These are phyloP conservation scores for Choricystis sp. DNA, from an alignment of 139 green algal genomes.

Conservation along the genomic window DNA sequence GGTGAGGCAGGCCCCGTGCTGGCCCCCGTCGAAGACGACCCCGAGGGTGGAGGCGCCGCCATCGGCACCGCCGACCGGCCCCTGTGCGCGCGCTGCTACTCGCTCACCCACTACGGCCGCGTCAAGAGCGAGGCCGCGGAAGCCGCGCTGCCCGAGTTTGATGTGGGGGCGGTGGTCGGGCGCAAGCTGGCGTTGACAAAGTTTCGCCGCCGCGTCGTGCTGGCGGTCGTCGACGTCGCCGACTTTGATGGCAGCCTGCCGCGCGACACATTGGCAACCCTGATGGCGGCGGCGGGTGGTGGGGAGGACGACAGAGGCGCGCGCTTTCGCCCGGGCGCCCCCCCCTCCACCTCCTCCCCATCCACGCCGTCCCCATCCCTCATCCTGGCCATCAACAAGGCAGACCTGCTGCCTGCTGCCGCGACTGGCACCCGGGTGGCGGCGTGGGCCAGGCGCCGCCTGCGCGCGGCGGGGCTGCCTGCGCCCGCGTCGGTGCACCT, in stretches of 20 bases:
- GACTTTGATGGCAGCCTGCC: constrained; percentile 89
- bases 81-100: constrained; percentile 82
- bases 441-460: constrained; percentile 39
- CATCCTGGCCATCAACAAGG: constrained; percentile 86
- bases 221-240: constrained; percentile 55
- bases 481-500: constrained; percentile 34
- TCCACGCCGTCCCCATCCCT: constrained; percentile 27
- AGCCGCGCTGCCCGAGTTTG: constrained; percentile 52
- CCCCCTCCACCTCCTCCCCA: not conserved
- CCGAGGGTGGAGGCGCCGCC: not conserved
- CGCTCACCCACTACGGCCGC: constrained; percentile 58
- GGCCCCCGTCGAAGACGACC: not conserved
- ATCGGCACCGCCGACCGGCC: not conserved
- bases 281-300: constrained; percentile 8
- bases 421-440: constrained; percentile 7
- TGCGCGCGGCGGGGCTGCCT: constrained; percentile 34
- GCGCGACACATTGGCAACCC: constrained; percentile 19
- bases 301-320: not conserved
- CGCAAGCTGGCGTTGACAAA: constrained; percentile 59
- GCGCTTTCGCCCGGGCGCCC: not conserved
- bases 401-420: constrained; percentile 62
- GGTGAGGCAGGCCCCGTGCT: not conserved
- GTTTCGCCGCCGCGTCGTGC: constrained; percentile 59
- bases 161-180: constrained; percentile 57
- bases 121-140: constrained; percentile 49